Conservation (phyloP, 2,329 filamentous ascomycete species). For the Nigrograna mackinnonii region DNA sequence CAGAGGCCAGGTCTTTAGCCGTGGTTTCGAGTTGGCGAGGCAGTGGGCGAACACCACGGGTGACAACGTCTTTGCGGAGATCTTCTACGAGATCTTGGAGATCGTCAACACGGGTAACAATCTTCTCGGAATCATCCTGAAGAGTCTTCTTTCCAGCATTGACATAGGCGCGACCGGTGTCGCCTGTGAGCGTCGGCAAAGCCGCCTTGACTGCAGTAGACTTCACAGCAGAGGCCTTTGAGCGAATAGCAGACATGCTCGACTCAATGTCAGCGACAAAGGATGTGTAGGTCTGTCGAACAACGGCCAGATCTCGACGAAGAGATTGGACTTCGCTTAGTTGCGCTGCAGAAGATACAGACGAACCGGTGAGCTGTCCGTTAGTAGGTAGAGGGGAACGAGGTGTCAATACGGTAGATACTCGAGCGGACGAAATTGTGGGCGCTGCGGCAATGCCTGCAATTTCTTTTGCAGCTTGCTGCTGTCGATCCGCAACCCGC, state of each 20-base stretch:
- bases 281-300: slow-evolving; percentile 89
- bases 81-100: slow-evolving; percentile 97
- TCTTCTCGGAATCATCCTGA: slow-evolving; percentile 82
- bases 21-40: slow-evolving; percentile 89
- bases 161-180: slow-evolving; percentile 84
- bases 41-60: slow-evolving; percentile 86
- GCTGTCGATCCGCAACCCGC: slow-evolving; percentile 85
- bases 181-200: slow-evolving; percentile 72
- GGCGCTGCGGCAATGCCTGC: slow-evolving; percentile 63
- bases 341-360: slow-evolving; percentile 59
- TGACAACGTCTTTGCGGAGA: slow-evolving; percentile 93
- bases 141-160: slow-evolving; percentile 85
- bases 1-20: slow-evolving; percentile 80
- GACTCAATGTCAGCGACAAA: slow-evolving; percentile 87
- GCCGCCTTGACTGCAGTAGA: slow-evolving; percentile 70
- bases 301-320: slow-evolving; percentile 83
- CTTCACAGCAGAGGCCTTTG: slow-evolving; percentile 82
- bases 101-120: slow-evolving; percentile 92
- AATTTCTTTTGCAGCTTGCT: slow-evolving; percentile 87
- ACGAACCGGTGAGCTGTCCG: slow-evolving; percentile 19
- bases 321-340: slow-evolving; percentile 79
- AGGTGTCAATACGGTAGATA: slow-evolving; percentile 36
- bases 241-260: slow-evolving; percentile 82
- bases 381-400: slow-evolving; percentile 26
- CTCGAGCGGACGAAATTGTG: slow-evolving; percentile 34